Evolutionary conservation across 2,329 filamentous ascomycete genomes (phyloP).

Genomic region (Epichloe glyceriae): DNA sequence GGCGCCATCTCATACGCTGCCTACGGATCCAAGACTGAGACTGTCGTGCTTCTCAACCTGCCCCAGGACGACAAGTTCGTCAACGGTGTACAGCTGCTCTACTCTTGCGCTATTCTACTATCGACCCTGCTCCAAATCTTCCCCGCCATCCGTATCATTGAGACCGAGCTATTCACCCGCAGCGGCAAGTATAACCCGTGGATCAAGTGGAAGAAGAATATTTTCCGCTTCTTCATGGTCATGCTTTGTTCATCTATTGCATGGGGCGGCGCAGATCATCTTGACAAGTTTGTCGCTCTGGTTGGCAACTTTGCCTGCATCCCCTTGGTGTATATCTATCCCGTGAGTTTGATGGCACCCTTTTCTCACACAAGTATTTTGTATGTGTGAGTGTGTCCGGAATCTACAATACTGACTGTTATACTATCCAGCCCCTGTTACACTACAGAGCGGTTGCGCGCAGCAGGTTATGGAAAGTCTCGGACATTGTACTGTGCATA

Average conservation of each 20-base stretch:
- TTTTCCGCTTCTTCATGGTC: conserved; percentile 88
- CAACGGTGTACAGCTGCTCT: conserved; percentile 91
- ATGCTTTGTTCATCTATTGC: conserved; percentile 75
- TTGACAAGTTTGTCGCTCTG: conserved; percentile 94
- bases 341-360: conserved; percentile 46
- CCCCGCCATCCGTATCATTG: conserved; percentile 90
- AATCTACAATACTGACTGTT: conserved; percentile 17
- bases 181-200: conserved; percentile 96
- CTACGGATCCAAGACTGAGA: conserved; percentile 90
- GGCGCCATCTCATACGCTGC: conserved; percentile 92
- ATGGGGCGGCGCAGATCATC: conserved; percentile 81
- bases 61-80: conserved; percentile 92
- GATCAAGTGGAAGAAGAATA: conserved; percentile 99
- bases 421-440: conserved; percentile 59
- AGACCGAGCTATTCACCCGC: conserved; percentile 84
- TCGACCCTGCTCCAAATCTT: conserved; percentile 95
- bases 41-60: conserved; percentile 89
- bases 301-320: conserved; percentile 98
- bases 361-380: not conserved
- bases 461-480: conserved; percentile 50
- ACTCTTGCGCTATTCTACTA: conserved; percentile 92
- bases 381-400: not conserved
- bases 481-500: conserved; percentile 64
- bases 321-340: conserved; percentile 93
- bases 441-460: conserved; percentile 73